These are phyloP conservation scores for Coelastrella sp. DNA, from an alignment of 139 green algal genomes.

Conservation along the genomic window DNA sequence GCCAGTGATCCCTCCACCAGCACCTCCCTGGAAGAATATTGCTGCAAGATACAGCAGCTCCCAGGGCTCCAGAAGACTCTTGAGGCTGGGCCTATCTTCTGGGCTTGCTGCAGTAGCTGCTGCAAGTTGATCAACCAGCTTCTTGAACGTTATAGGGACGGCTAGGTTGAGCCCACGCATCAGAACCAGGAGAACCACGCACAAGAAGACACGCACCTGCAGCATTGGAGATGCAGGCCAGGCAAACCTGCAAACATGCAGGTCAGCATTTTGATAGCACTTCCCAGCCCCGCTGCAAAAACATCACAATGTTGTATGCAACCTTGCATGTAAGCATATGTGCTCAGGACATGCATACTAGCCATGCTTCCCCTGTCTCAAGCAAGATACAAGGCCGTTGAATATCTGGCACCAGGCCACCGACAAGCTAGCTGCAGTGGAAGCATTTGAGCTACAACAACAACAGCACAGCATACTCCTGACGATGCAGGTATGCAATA, in stretches of 20 bases:
- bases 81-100: background rate
- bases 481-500: too few relatives aligned
- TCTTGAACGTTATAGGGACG: conserved; percentile 77
- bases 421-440: too few relatives aligned
- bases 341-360: too few relatives aligned
- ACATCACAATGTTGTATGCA: too few relatives aligned
- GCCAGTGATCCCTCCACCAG: conserved; percentile 59
- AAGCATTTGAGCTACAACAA: too few relatives aligned
- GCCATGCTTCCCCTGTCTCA: too few relatives aligned
- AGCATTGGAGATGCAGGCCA: conserved; percentile 60
- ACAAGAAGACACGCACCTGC: conserved; percentile 63
- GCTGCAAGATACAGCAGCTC: conserved; percentile 53
- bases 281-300: too few relatives aligned
- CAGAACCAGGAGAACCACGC: conserved; percentile 73
- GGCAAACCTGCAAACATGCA: conserved; percentile 61
- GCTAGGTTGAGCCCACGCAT: conserved; percentile 83
- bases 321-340: too few relatives aligned
- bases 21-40: conserved; percentile 54
- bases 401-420: too few relatives aligned
- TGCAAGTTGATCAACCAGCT: conserved; percentile 67
- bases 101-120: conserved; percentile 4
- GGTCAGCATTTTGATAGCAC: background rate
- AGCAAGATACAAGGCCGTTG: too few relatives aligned
- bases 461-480: too few relatives aligned
- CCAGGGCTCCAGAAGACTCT: conserved; percentile 2